phyloP scores from a whole-genome alignment of 345 rosid species.

The Ceriops zippeliana region DNA sequence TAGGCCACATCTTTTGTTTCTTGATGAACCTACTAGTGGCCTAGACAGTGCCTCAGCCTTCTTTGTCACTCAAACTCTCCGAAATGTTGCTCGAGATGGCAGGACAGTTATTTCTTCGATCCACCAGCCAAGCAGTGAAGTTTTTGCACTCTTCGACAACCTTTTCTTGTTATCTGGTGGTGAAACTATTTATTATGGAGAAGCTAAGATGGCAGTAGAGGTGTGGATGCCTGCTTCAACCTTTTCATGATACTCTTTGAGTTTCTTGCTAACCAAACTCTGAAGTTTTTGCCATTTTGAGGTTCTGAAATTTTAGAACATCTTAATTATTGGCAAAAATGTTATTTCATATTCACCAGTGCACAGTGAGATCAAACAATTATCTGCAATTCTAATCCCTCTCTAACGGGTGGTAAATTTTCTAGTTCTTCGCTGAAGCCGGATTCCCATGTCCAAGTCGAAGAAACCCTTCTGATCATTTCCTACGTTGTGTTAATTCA shows the following conservation, averaged over 20 bases:
- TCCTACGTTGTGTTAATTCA: conserved; percentile 41
- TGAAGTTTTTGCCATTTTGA: no score
- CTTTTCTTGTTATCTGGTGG: conserved; percentile 47
- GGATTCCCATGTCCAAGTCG: conserved; percentile 52
- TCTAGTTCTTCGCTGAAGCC: conserved; percentile 51
- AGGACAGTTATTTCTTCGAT: conserved; percentile 40
- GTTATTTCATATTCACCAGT: not conserved
- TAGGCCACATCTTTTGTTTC: conserved; percentile 32
- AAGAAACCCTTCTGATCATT: conserved; percentile 53
- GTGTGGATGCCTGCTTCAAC: conserved; percentile 13
- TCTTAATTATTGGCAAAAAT: no score
- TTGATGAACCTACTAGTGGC: conserved; percentile 41
- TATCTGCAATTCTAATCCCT: not conserved
- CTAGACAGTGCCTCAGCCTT: conserved; percentile 37
- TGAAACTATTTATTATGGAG: conserved; percentile 42
- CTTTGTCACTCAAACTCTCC: conserved; percentile 27
- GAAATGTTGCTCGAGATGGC: conserved; percentile 26
- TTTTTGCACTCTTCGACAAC: conserved; percentile 40
- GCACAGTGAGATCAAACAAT: no score
- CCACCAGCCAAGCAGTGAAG: conserved; percentile 54
- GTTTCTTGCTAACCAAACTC: no score
- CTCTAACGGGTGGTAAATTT: not conserved
- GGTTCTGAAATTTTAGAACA: no score
- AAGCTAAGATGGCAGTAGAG: conserved; percentile 30
- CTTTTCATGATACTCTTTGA: not conserved